Base-by-base conservation (phyloP, 352 stramenopile species). In the Pythium vanterpoolii region DNA sequence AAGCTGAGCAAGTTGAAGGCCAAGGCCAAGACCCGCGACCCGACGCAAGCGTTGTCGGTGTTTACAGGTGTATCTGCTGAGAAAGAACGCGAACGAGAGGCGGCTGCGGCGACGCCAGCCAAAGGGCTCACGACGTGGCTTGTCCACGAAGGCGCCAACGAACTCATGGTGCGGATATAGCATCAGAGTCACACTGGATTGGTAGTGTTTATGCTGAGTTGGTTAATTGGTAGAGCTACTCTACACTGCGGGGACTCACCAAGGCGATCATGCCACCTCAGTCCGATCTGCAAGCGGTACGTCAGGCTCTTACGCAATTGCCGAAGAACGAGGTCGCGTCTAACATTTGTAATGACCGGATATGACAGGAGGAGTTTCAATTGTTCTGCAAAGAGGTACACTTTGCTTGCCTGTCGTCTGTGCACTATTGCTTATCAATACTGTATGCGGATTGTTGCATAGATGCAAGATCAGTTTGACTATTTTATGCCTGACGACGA, bases 381-480 rank as follows among this genome's bases (percentile, higher is more conserved):
- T 68, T 74, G 27, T 91, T 91, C 38, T 27, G 83, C 23, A 86
- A 91, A 55, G 77, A 91, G 72, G 81, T 86, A 43, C 31, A 45
- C 28, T 24, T 24, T 21, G 36, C 34, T 8, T 4, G n/a, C 13
- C n/a, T 34, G 4, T 3, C 27, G 3, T 54, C 5, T 7, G 14
- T 48, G 30, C 4, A 31, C 3, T 19, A 23, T 34, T 24, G 28
- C 9, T 47, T 19, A 14, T 19, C 6, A 48, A 14, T 24, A 51
- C 1, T n/a, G n/a, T 13, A 27, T 54, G 18, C 0, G 30, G 7
- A 38, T 16, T 33, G 21, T 11, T 26, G 18, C 54, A 21, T 46
- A 90, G 82, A 91, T 91, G 77, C 62, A 76, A 21, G 67, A 60
- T 4, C 74, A 89, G 36, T 91, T 91, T 39, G 79, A 91, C 52